Evolutionary conservation across 2,329 filamentous ascomycete species (phyloP).

Genomic region (Penicillium sp.): DNA sequence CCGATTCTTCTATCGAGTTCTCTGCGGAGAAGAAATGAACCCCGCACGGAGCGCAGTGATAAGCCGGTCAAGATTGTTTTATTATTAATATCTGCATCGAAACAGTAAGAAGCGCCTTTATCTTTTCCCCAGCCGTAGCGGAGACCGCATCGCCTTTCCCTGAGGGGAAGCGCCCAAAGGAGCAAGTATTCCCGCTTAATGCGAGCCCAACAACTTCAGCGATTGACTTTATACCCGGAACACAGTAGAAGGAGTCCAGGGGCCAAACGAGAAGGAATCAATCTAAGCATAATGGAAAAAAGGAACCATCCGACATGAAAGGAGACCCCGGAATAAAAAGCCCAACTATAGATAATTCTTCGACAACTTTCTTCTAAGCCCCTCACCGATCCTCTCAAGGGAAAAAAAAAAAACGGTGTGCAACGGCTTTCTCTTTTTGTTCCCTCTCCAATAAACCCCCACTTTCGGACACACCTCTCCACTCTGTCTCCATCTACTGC

Average conservation of each 20-base stretch:
- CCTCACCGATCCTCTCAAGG: not conserved
- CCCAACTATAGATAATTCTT: not conserved
- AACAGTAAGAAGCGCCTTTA: conserved; percentile 2
- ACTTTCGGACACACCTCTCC: not conserved
- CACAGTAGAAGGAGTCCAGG: not conserved
- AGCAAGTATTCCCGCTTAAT: conserved; percentile 6
- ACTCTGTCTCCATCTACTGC: conserved; percentile 17
- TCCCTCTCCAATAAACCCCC: not conserved
- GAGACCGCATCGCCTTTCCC: not conserved
- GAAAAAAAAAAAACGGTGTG: not conserved
- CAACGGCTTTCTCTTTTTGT: not conserved
- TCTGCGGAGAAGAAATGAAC: not conserved
- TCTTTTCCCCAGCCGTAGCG: not conserved
- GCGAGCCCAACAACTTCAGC: not conserved
- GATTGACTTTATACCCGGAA: not conserved
- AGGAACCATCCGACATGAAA: conserved; percentile 1
- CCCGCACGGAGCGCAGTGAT: not conserved
- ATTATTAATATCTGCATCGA: conserved; percentile 8
- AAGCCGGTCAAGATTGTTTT: conserved; percentile 3
- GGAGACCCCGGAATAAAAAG: not conserved
- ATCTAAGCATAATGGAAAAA: not conserved
- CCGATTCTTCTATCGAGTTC: not conserved
- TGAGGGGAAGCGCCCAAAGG: conserved; percentile 3
- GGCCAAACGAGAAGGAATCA: not conserved
- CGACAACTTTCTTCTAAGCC: not conserved